Evolutionary conservation across 371 early-diverging fungal species (phyloP), one percentile per base, ranked within the genome.

Genomic region (Rhizopus delemar): DNA sequence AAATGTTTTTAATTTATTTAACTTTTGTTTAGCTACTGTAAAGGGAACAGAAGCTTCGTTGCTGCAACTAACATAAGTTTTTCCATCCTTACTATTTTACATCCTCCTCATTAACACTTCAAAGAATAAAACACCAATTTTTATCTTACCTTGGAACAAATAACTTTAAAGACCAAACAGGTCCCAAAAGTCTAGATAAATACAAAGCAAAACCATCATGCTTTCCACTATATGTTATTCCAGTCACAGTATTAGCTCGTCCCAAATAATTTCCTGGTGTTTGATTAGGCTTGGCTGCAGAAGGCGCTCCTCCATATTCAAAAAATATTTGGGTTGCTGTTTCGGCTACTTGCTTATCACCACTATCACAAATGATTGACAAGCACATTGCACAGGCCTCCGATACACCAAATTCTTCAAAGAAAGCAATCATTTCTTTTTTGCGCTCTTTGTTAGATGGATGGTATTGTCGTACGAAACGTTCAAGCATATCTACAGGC

Each of bases 151-250:
- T 53, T 8, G 51, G 28, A 48, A 57, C 61, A 56, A 78, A 75
- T 8, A 87, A 71, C 32, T 80, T 74, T 35, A 70, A 68, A 46
- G 82, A 83, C 96, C 96, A 96, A 11, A 92, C 64, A 5, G 92
- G 87, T 48, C 83, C 63, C 46, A 96, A 56, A n/a, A 88, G 53
- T 7, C 94, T 86, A 3, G 88, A 78, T 60, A 96, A 67, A 63
- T 88, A 93, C n/a, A 92, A 69, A 5, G 82, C 85, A 49, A 94
- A 73, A 11, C 91, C 94, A 63, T 93, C 84, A 63, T 93, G 91
- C 15, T 78, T 76, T 16, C 86, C 88, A 57, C 91, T 90, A 50
- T 70, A 82, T 16, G 60, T 74, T 0, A 82, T 69, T 8, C 78
- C 66, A 0, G 78, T 63, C 36, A 82, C 60, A 0, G 86, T 81